Evolutionary conservation across 805 yeast genomes (phyloP).

Genomic region (Candida quercuum): DNA sequence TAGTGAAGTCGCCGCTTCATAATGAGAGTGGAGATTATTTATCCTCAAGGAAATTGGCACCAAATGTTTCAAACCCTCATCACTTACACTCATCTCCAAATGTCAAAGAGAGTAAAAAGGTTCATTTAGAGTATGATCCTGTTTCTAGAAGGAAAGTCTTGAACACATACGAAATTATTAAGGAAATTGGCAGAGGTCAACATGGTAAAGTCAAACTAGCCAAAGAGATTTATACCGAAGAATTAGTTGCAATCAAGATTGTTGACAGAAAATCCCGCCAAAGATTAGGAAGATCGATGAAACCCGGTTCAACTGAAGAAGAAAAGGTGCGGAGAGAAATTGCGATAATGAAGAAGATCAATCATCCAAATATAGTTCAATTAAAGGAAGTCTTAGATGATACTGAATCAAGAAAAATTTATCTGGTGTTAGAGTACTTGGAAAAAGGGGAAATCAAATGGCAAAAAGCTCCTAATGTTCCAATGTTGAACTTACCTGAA

Average conservation of each 20-base stretch:
- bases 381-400: slow-evolving; percentile 88
- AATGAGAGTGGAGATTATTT: not conserved
- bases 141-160: slow-evolving; percentile 72
- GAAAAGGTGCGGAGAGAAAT: slow-evolving; percentile 80
- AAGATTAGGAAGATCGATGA: slow-evolving; percentile 41
- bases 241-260: slow-evolving; percentile 87
- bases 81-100: slow-evolving; percentile 25
- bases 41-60: slow-evolving; percentile 17
- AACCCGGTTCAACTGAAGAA: slow-evolving; percentile 48
- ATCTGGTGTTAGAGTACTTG: slow-evolving; percentile 83
- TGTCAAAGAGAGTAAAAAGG: slow-evolving; percentile 81
- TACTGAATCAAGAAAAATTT: slow-evolving; percentile 73
- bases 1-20: slow-evolving; percentile 3
- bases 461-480: slow-evolving; percentile 56
- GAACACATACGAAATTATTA: slow-evolving; percentile 83
- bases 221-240: slow-evolving; percentile 55
- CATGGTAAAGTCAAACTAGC: slow-evolving; percentile 98
- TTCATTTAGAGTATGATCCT: slow-evolving; percentile 85
- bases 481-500: slow-evolving; percentile 61
- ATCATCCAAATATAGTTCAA: slow-evolving; percentile 89
- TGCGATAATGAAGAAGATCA: slow-evolving; percentile 88
- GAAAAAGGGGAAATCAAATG: slow-evolving; percentile 89
- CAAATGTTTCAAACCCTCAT: slow-evolving; percentile 20
- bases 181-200: slow-evolving; percentile 92
- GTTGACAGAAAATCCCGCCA: slow-evolving; percentile 70